A percentile compares a stretch with the other conserved stretches of the same genome.
phyloP scores from a whole-genome alignment of 1,284 basidiomycete genomes.

The Volvariella volvacea region DNA sequence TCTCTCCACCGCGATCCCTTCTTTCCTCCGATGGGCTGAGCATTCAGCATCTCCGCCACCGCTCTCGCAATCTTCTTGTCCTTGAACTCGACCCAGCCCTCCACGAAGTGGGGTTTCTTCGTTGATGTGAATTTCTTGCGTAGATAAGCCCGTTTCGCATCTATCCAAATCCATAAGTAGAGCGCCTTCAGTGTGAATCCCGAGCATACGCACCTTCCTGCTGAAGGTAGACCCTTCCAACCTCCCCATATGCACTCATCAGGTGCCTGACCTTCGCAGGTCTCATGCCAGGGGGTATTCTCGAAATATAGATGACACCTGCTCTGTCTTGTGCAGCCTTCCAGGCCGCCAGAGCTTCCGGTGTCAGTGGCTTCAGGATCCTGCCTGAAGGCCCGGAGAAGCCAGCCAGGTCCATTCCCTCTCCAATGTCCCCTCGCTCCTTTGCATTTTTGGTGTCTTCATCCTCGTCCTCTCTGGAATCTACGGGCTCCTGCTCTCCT shows the following conservation, averaged over 20 bases:
- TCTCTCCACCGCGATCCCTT: constrained; percentile 90
- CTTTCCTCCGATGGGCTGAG: constrained; percentile 92
- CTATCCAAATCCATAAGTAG: too few species aligned
- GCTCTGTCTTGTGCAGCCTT: constrained; percentile 62
- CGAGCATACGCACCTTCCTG: constrained; percentile 57
- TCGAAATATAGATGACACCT: constrained; percentile 91
- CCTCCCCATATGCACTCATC: constrained; percentile 78
- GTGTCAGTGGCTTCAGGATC: constrained; percentile 62
- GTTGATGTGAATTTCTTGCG: constrained; percentile 74
- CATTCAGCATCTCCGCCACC: constrained; percentile 94
- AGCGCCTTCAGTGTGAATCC: constrained; percentile 3
- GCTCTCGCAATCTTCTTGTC: constrained; percentile 89
- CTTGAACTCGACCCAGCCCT: constrained; percentile 98
- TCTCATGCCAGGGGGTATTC: constrained; percentile 98
- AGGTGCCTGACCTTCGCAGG: constrained; percentile 94
- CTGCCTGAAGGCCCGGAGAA: constrained; percentile 49
- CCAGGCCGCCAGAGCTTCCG: constrained; percentile 66
- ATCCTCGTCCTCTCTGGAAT: not conserved
- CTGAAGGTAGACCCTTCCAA: constrained; percentile 84
- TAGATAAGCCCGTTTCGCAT: constrained; percentile 72
- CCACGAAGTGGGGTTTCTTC: constrained; percentile 82
- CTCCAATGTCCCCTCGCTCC: constrained; percentile 14
- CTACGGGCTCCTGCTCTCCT: too few species aligned
- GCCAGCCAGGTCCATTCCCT: constrained; percentile 51
- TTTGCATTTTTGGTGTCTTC: not conserved